A percentile compares a stretch with the other conserved stretches of the same genome.
phyloP scores from a whole-genome alignment of 2,329 filamentous ascomycete species.

The Pseudocercospora vitis region DNA sequence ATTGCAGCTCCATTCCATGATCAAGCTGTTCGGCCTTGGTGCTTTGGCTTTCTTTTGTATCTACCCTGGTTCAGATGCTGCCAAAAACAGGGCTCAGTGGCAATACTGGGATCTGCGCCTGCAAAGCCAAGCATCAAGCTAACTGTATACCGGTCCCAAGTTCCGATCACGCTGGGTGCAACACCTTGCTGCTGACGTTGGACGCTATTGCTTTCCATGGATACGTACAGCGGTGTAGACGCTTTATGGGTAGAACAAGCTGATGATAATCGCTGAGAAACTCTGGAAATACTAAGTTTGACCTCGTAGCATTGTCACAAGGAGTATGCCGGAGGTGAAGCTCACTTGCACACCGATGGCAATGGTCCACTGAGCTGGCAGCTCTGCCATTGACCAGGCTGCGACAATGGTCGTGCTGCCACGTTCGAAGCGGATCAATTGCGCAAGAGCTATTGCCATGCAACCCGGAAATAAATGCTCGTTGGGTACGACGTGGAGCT shows the following conservation, averaged over 20 bases:
- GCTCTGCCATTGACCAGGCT: not conserved
- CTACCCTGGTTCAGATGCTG: not conserved
- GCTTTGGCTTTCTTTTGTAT: constrained; percentile 5
- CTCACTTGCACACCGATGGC: constrained; percentile 7
- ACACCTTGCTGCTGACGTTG: constrained; percentile 1
- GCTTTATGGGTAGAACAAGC: constrained; percentile 4
- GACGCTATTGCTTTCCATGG: constrained; percentile 7
- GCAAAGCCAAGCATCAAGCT: constrained; percentile 65
- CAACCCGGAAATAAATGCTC: constrained; percentile 13
- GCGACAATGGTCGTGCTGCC: not conserved
- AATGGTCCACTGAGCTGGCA: constrained; percentile 10
- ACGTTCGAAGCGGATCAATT: not conserved
- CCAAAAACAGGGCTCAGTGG: too few species aligned
- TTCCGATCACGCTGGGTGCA: constrained; percentile 2
- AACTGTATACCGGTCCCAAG: constrained; percentile 62
- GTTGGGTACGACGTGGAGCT: constrained; percentile 14
- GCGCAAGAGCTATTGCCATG: constrained; percentile 8
- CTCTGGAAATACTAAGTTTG: constrained; percentile 16
- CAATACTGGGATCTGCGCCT: too few species aligned
- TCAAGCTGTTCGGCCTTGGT: too few species aligned
- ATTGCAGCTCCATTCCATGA: constrained; percentile 6
- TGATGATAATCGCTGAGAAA: constrained; percentile 9
- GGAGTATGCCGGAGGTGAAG: constrained; percentile 8
- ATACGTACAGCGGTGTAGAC: constrained; percentile 4
- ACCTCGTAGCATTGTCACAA: constrained; percentile 10